These are phyloP conservation scores for Waltergamsia citrina DNA, from an alignment of 2,329 filamentous ascomycete genomes.

Conservation along the genomic window DNA sequence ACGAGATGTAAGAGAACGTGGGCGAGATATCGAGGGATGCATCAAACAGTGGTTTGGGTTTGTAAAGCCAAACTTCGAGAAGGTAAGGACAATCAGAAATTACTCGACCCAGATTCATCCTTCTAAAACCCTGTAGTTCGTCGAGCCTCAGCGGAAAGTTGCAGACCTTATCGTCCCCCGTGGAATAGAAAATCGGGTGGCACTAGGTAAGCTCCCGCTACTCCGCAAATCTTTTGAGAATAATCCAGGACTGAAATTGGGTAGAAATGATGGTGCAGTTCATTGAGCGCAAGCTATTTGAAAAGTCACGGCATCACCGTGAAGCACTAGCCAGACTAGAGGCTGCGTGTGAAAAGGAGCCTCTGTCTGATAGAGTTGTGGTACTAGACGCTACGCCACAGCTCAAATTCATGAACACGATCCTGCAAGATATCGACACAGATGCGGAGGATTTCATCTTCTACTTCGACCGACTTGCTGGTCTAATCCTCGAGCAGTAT, in stretches of 20 bases:
- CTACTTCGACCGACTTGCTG: conserved; percentile 85
- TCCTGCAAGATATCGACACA: conserved; percentile 74
- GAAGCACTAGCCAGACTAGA: conserved; percentile 71
- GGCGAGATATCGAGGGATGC: conserved; percentile 85
- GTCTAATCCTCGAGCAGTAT: conserved; percentile 73
- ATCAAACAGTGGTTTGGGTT: conserved; percentile 97
- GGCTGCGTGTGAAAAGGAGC: conserved; percentile 57
- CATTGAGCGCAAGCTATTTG: conserved; percentile 75
- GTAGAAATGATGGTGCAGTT: conserved; percentile 90
- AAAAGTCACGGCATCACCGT: conserved; percentile 79
- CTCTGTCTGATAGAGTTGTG: conserved; percentile 66
- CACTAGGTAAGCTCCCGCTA: conserved; percentile 53
- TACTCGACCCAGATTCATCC: background rate
- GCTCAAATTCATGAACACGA: conserved; percentile 79
- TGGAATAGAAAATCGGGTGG: conserved; percentile 89
- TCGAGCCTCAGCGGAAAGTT: conserved; percentile 82
- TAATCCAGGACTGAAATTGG: background rate
- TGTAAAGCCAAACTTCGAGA: conserved; percentile 95
- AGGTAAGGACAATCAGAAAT: conserved; percentile 35
- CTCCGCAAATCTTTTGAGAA: background rate
- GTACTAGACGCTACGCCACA: conserved; percentile 71
- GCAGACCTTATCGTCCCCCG: conserved; percentile 94
- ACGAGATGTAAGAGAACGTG: conserved; percentile 82
- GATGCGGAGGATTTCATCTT: conserved; percentile 88
- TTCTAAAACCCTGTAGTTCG: conserved; percentile 42